These are phyloP conservation scores for Fraxinus platypoda DNA, from an alignment of 305 asterid species.

Conservation along the genomic window DNA sequence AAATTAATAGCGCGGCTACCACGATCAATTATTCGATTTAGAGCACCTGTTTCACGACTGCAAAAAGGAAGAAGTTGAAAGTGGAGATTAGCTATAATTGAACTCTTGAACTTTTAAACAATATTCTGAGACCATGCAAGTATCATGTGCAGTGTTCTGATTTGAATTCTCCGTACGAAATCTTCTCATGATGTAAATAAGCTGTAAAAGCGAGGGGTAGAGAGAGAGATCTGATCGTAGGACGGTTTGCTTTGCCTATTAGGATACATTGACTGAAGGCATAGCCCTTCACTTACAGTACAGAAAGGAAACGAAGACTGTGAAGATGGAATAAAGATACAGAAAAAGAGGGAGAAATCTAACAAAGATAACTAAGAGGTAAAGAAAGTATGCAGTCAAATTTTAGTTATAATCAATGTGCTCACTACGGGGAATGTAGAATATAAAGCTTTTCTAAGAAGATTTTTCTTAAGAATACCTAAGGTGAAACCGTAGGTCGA, in stretches of 20 bases:
- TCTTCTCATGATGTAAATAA: background rate
- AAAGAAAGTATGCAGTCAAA: background rate
- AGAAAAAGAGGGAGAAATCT: background rate
- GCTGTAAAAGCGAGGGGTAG: background rate
- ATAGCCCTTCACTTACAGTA: background rate
- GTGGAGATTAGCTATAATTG: slow-evolving; percentile 4
- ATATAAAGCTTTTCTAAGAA: slow-evolving; percentile 20
- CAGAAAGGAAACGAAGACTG: background rate
- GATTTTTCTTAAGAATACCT: slow-evolving; percentile 50
- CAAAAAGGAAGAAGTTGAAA: slow-evolving; percentile 23
- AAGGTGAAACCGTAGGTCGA: slow-evolving; percentile 87
- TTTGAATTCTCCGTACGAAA: background rate
- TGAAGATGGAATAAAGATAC: slow-evolving; percentile 8
- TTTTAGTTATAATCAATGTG: slow-evolving; percentile 14
- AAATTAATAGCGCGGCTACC: slow-evolving; percentile 99
- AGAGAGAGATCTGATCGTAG: background rate
- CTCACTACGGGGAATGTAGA: background rate
- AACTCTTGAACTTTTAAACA: background rate
- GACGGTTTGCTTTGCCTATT: slow-evolving; percentile 8
- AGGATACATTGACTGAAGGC: slow-evolving; percentile 11
- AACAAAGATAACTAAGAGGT: slow-evolving; percentile 3
- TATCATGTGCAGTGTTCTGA: background rate
- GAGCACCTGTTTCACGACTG: slow-evolving; percentile 99
- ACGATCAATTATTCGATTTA: slow-evolving; percentile 89
- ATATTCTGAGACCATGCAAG: background rate